phyloP scores from a whole-genome alignment of 2,329 filamentous ascomycete genomes.

The Pseudogymnoascus sp. region DNA sequence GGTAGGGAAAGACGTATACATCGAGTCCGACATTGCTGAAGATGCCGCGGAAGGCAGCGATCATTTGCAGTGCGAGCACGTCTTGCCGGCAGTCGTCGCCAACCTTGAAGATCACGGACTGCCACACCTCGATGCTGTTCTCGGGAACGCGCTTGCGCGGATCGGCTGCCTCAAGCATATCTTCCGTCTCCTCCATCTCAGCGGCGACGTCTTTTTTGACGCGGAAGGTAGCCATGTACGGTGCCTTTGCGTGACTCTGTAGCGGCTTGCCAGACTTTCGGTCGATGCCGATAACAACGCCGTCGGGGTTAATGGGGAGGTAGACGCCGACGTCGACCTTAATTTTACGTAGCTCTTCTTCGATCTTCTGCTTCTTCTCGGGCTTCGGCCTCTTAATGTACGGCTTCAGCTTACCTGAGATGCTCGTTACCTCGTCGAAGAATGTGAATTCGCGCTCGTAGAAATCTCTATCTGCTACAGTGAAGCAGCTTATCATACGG shows the following conservation, averaged over 20 bases:
- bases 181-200: slow-evolving; percentile 46
- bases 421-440: slow-evolving; percentile 91
- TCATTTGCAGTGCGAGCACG: slow-evolving; percentile 93
- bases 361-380: slow-evolving; percentile 98
- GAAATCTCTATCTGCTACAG: slow-evolving; percentile 70
- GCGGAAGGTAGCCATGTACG: slow-evolving; percentile 98
- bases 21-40: slow-evolving; percentile 93
- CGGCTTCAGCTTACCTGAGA: slow-evolving; percentile 92
- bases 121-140: slow-evolving; percentile 87
- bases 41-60: slow-evolving; percentile 93
- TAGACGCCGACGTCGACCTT: slow-evolving; percentile 97
- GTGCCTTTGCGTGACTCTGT: slow-evolving; percentile 96
- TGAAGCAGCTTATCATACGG: slow-evolving; percentile 77
- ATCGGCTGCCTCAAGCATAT: slow-evolving; percentile 44
- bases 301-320: slow-evolving; percentile 92
- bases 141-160: slow-evolving; percentile 34
- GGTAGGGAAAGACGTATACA: slow-evolving; percentile 94
- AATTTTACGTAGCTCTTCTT: slow-evolving; percentile 95
- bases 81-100: slow-evolving; percentile 98
- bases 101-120: slow-evolving; percentile 99
- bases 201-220: slow-evolving; percentile 70
- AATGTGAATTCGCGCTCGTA: slow-evolving; percentile 96
- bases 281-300: slow-evolving; percentile 95
- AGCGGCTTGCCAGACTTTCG: slow-evolving; percentile 95
- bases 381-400: slow-evolving; percentile 87